These are phyloP conservation scores for Stentor roeselii DNA, from an alignment of 73 alveolate genomes.

Conservation along the genomic window DNA sequence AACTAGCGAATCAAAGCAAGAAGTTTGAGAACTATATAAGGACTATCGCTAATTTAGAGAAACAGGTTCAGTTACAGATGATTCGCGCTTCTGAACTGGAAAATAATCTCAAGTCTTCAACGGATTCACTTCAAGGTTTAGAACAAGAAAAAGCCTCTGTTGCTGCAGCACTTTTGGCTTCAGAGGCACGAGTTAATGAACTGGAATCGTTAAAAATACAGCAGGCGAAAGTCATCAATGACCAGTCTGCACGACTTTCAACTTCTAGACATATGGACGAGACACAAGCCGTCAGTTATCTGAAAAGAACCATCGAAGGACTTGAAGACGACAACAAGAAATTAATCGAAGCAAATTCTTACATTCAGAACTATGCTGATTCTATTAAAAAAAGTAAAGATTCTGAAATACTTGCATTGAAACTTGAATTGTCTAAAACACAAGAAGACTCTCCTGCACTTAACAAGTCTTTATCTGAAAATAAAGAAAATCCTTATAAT, in stretches of 20 bases:
- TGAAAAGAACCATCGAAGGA: background rate
- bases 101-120: background rate
- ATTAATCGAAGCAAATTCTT: background rate
- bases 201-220: background rate
- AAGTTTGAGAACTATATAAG: background rate
- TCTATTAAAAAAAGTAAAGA: background rate
- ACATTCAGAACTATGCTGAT: background rate
- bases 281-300: background rate
- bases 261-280: background rate
- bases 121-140: background rate
- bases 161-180: background rate
- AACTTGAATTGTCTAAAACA: background rate
- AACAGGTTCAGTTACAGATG: background rate
- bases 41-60: background rate
- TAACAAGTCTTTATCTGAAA: background rate
- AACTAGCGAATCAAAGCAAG: background rate
- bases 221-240: background rate
- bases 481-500: background rate
- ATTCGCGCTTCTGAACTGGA: background rate
- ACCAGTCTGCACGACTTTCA: background rate
- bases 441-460: background rate
- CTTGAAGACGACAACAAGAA: background rate
- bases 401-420: background rate
- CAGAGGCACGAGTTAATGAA: background rate
- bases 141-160: background rate